Percentiles rank a stretch among this genome's conserved stretches.
These are phyloP conservation scores for Zygosaccharomyces siamensis DNA, from an alignment of 805 yeast genomes.

Conservation along the genomic window DNA sequence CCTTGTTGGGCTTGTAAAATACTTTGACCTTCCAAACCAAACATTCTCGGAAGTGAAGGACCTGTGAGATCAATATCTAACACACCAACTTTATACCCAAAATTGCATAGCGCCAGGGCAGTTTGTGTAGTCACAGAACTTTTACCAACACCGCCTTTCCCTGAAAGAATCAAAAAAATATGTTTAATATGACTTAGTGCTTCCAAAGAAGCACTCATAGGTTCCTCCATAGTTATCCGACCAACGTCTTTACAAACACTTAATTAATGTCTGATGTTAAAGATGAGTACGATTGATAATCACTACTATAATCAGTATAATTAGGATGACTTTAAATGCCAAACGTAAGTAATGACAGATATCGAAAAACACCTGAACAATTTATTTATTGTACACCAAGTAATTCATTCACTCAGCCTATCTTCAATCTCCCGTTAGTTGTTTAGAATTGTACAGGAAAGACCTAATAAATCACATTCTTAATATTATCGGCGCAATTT, in stretches of 20 bases:
- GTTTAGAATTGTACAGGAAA: neutral
- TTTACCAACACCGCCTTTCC: constrained; percentile 97
- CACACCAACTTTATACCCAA: constrained; percentile 85
- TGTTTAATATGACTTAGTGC: constrained; percentile 58
- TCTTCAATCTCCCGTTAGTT: neutral
- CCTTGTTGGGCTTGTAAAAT: constrained; percentile 78
- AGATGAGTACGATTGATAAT: neutral
- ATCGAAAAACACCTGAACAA: neutral
- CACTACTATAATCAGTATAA: neutral
- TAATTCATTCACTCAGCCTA: neutral
- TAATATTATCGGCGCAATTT: neutral
- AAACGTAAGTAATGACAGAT: constrained; percentile 1
- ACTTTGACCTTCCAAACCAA: constrained; percentile 76
- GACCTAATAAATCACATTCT: neutral
- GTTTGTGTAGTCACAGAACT: constrained; percentile 93
- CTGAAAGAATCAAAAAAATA: constrained; percentile 77
- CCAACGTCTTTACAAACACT: no score
- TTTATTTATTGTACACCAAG: neutral
- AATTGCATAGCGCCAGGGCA: constrained; percentile 69
- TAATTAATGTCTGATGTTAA: no score
- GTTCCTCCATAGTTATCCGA: constrained; percentile 6
- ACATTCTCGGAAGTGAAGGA: constrained; percentile 94
- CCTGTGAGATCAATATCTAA: constrained; percentile 94
- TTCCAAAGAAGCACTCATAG: constrained; percentile 21
- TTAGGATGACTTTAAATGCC: neutral